Evolutionary conservation across 768 basidiomycete genomes (phyloP).

Genomic region (Hemileccinum impolitum): DNA sequence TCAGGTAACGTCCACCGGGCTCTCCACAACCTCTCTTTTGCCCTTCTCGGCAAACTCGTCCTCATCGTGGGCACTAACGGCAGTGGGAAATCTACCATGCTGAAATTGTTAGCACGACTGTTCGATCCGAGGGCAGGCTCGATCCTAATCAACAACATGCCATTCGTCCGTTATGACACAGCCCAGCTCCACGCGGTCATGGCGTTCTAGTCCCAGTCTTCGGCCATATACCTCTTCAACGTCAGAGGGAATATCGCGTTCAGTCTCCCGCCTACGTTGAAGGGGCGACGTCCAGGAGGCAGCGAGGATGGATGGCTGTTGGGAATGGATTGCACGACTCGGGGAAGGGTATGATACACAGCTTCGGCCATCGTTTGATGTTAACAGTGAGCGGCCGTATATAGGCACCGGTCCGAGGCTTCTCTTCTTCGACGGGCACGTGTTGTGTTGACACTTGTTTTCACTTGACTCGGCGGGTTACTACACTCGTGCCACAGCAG

Average conservation of each 20-base stretch:
- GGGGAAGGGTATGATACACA: constrained; percentile 29
- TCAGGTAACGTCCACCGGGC: constrained; percentile 23
- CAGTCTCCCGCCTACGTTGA: constrained; percentile 17
- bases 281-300: constrained; percentile 28
- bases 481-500: too few relatives aligned
- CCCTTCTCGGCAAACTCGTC: constrained; percentile 28
- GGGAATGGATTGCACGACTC: constrained; percentile 34
- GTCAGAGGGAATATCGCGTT: constrained; percentile 43
- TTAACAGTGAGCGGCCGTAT: too few relatives aligned
- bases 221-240: constrained; percentile 45
- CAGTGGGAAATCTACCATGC: constrained; percentile 32
- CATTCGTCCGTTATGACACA: constrained; percentile 36
- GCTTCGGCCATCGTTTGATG: constrained; percentile 25
- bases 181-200: constrained; percentile 43
- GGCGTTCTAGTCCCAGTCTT: constrained; percentile 49
- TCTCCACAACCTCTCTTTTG: constrained; percentile 25
- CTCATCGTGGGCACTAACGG: constrained; percentile 31
- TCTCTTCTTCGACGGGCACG: too few relatives aligned
- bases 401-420: constrained; percentile 20
- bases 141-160: constrained; percentile 42
- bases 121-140: constrained; percentile 45
- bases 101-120: constrained; percentile 48
- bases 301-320: constrained; percentile 28
- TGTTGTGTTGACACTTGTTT: too few relatives aligned
- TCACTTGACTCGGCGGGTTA: too few relatives aligned